Percentiles rank a stretch among this genome's conserved stretches.
phyloP scores from a whole-genome alignment of 345 rosid species.

The Melaleuca quinquenervia region DNA sequence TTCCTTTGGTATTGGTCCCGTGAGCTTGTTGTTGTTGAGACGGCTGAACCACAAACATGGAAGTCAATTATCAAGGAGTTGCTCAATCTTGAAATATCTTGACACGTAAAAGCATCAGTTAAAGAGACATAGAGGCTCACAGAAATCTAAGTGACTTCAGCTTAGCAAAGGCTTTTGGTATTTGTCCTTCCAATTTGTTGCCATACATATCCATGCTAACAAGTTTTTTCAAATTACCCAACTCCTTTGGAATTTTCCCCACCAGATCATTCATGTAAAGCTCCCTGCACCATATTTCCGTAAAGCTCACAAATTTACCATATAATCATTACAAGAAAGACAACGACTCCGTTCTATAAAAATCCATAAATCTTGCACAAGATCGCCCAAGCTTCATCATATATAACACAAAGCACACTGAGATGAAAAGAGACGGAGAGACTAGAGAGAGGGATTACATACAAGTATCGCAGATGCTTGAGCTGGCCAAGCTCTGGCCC shows the following conservation, averaged over 20 bases:
- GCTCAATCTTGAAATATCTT: not conserved
- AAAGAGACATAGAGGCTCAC: constrained; percentile 20
- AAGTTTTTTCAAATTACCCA: constrained; percentile 47
- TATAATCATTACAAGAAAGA: not conserved
- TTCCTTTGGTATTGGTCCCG: constrained; percentile 57
- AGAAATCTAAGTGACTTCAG: constrained; percentile 57
- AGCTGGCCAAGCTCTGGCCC: constrained; percentile 63
- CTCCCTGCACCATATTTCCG: constrained; percentile 33
- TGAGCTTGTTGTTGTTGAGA: constrained; percentile 52
- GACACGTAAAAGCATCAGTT: not conserved
- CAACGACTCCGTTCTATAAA: not conserved
- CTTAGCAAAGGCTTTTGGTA: constrained; percentile 53
- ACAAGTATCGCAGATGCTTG: constrained; percentile 59
- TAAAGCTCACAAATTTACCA: not conserved
- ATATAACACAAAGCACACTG: not conserved
- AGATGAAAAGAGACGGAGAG: not conserved
- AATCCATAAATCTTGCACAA: not conserved
- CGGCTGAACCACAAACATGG: constrained; percentile 22
- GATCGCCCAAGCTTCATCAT: not conserved
- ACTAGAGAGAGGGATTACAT: not conserved
- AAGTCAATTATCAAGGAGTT: not conserved
- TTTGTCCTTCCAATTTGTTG: constrained; percentile 43
- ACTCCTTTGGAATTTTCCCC: constrained; percentile 45
- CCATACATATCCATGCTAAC: constrained; percentile 51
- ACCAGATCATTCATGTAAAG: constrained; percentile 38